phyloP scores from a whole-genome alignment of 148 eudicot genomes.

The Amaranthus cruentus region DNA sequence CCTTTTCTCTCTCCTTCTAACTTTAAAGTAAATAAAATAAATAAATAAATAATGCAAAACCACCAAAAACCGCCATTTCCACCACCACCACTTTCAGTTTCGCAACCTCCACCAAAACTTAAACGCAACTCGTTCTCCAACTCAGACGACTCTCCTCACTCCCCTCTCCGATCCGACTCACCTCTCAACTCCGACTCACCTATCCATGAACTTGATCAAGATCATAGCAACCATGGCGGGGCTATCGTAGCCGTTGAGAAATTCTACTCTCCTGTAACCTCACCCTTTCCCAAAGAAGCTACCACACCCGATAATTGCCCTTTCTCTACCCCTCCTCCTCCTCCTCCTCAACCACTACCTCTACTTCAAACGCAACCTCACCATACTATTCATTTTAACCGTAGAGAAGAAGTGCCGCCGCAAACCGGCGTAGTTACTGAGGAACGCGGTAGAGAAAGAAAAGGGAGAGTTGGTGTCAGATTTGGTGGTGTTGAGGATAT shows the following conservation, averaged over 20 bases:
- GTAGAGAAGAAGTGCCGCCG: background rate
- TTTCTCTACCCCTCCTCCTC: background rate
- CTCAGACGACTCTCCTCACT: constrained; percentile 35
- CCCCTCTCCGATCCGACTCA: constrained; percentile 61
- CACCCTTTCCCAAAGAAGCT: constrained; percentile 25
- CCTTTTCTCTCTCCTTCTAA: background rate
- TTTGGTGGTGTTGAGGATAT: constrained; percentile 27
- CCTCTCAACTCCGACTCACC: constrained; percentile 44
- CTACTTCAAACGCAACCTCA: constrained; percentile 8
- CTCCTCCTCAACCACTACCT: no score
- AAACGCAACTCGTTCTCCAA: background rate
- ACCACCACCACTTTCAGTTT: constrained; percentile 15
- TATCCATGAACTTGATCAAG: constrained; percentile 15
- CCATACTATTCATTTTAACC: constrained; percentile 26
- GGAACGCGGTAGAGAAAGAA: constrained; percentile 19
- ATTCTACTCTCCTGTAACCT: constrained; percentile 29
- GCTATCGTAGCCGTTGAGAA: constrained; percentile 32
- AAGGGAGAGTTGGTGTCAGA: constrained; percentile 27
- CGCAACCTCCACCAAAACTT: background rate
- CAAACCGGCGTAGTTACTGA: constrained; percentile 17
- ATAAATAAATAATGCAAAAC: constrained; percentile 10
- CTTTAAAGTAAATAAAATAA: background rate
- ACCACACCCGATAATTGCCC: constrained; percentile 6
- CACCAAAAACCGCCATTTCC: constrained; percentile 22
- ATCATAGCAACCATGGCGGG: background rate